Evolutionary conservation across 75 land plant species (phyloP).

Genomic region (Azolla pinnata): DNA sequence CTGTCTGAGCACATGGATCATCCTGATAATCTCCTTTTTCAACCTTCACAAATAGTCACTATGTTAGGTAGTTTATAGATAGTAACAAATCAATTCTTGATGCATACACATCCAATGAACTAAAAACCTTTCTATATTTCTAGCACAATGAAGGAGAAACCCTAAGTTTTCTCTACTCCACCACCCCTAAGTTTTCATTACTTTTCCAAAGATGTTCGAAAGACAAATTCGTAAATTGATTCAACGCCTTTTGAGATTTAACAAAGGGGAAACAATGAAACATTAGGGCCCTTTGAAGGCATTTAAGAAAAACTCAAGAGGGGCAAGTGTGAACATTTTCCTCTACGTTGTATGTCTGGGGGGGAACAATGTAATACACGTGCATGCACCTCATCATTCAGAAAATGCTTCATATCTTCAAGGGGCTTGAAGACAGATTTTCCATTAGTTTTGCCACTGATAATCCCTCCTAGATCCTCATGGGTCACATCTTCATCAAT

Average conservation of each 20-base stretch:
- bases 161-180: not conserved
- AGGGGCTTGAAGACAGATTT: conserved; percentile 47
- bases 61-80: too few species aligned
- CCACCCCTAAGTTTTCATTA: not conserved
- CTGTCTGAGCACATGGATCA: conserved; percentile 39
- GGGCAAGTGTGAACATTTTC: too few species aligned
- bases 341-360: too few species aligned
- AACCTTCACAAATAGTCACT: too few species aligned
- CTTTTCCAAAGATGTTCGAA: not conserved
- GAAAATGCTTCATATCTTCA: conserved; percentile 49
- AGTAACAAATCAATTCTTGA: conserved; percentile 2
- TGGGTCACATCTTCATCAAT: conserved; percentile 10
- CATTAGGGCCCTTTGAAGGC: too few species aligned
- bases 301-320: too few species aligned
- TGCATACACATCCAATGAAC: conserved; percentile 4
- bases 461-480: conserved; percentile 15
- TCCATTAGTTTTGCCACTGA: conserved; percentile 22
- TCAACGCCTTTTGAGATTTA: not conserved
- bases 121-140: not conserved
- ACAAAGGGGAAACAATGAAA: not conserved
- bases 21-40: conserved; percentile 59
- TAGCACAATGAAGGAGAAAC: not conserved
- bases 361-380: too few species aligned
- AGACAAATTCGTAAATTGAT: not conserved
- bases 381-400: conserved; percentile 36